Evolutionary conservation across 176 grass and related monocot species (phyloP).

Genomic region (Miscanthus lutarioriparius): DNA sequence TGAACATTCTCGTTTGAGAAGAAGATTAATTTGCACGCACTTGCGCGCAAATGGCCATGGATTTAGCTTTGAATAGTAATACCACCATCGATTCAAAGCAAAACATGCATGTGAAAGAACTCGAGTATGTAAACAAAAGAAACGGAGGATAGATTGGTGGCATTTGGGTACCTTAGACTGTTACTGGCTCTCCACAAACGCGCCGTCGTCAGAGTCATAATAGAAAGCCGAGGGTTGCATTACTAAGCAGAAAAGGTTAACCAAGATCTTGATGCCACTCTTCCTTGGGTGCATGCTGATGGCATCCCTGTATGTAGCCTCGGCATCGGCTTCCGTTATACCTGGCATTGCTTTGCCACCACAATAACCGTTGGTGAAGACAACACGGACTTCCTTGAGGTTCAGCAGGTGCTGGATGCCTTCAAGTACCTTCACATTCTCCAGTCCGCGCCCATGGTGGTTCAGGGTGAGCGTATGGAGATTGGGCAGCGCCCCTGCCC

Average conservation of each 20-base stretch:
- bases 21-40: too few relatives aligned
- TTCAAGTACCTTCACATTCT: background rate
- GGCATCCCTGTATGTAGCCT: background rate
- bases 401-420: background rate
- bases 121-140: background rate
- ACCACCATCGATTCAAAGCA: too few relatives aligned
- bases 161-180: background rate
- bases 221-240: background rate
- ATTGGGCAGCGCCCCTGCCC: background rate
- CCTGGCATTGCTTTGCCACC: background rate
- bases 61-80: too few relatives aligned
- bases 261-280: background rate
- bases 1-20: too few relatives aligned
- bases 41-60: too few relatives aligned
- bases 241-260: background rate
- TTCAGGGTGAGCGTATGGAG: background rate
- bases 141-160: background rate
- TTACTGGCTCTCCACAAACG: background rate
- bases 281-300: background rate
- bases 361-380: background rate
- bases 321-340: background rate
- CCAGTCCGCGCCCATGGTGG: background rate
- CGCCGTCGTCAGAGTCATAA: background rate
- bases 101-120: background rate
- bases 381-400: background rate